These are phyloP conservation scores for Mycena citricolor DNA, from an alignment of 1,284 basidiomycete genomes.

Conservation along the genomic window DNA sequence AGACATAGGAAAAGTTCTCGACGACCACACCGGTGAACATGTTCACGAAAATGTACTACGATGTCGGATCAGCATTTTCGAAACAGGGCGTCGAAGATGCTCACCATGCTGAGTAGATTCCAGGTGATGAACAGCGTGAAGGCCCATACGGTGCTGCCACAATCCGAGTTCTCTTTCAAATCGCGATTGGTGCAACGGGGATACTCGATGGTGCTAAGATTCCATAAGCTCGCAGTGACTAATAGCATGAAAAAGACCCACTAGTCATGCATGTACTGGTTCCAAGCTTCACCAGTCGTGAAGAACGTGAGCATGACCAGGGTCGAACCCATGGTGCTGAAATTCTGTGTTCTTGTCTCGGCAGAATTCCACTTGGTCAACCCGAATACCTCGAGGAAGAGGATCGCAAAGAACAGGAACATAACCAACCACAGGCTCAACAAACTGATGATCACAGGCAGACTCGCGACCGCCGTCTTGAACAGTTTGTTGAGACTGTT, in stretches of 20 bases:
- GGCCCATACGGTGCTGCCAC: conserved; percentile 85
- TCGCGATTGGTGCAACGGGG: conserved; percentile 79
- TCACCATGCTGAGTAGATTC: conserved; percentile 95
- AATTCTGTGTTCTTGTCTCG: conserved; percentile 79
- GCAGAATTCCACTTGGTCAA: conserved; percentile 84
- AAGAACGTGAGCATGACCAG: conserved; percentile 85
- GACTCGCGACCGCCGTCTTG: conserved; percentile 90
- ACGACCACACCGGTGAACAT: conserved; percentile 96
- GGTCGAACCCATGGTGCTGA: conserved; percentile 76
- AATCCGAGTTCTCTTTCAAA: conserved; percentile 71
- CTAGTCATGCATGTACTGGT: conserved; percentile 95
- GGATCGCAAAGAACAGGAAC: conserved; percentile 91
- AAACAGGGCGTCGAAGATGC: no score
- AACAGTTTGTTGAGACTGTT: conserved; percentile 93
- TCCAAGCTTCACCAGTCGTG: conserved; percentile 88
- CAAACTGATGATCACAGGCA: conserved; percentile 86
- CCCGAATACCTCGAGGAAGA: conserved; percentile 91
- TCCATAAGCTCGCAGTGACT: conserved; percentile 12
- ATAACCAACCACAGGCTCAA: conserved; percentile 89
- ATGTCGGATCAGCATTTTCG: no score
- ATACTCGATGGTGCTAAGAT: conserved; percentile 64
- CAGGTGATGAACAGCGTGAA: conserved; percentile 91
- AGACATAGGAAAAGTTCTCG: conserved; percentile 96
- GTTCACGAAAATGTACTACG: conserved; percentile 96
- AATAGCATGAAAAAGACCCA: conserved; percentile 39